Base-by-base conservation (phyloP, 2,329 filamentous ascomycete genomes). In the Colletotrichum scovillei region DNA sequence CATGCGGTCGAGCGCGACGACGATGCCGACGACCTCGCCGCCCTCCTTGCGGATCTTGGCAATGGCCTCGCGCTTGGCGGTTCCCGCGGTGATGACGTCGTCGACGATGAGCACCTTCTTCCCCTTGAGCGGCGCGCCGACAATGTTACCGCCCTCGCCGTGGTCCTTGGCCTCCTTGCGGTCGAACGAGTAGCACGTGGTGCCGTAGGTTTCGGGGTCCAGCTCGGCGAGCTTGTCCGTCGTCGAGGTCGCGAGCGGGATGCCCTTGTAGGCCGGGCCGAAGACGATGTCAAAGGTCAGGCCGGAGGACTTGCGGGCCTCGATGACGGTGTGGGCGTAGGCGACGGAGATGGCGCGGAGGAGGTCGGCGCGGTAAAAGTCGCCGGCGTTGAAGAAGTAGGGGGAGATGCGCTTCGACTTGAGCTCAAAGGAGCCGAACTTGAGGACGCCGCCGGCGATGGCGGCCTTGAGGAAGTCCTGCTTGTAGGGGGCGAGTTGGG, bases 381-480 rank as follows among this genome's bases (percentile, higher is more conserved):
- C 91, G 73, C 95, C 95, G 59, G 95, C 95, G 84, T 98, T 98
- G 91, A 98, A 97, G 88, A 98, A 98, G 89, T 98, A 98, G 55
- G 97, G 97, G 14, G 95, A 98, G 78, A 88, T 88, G 79, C 96
- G 94, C 84, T 94, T 94, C 67, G 95, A 98, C 86, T 99, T 99
- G 81, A 99, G 91, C 78, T 93, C 94, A 86, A 94, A 97, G 81
- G 89, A 91, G 82, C 94, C 94, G 82, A 97, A 97, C 80, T 92
- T 93, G 77, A 97, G 90, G 78, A 94, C 92, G 75, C 89, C 89
- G 78, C 92, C 91, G 26, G 86, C 83, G 76, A 95, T 88, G 80
- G 92, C 90, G 71, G 93, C 89, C 80, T 90, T 84, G 78, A 97
- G 88, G 82, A 97, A 95, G 73, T 89, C 87, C 76, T 90, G 85